Evolutionary conservation across 768 basidiomycete species (phyloP).

Genomic region (Mycena alexandri): DNA sequence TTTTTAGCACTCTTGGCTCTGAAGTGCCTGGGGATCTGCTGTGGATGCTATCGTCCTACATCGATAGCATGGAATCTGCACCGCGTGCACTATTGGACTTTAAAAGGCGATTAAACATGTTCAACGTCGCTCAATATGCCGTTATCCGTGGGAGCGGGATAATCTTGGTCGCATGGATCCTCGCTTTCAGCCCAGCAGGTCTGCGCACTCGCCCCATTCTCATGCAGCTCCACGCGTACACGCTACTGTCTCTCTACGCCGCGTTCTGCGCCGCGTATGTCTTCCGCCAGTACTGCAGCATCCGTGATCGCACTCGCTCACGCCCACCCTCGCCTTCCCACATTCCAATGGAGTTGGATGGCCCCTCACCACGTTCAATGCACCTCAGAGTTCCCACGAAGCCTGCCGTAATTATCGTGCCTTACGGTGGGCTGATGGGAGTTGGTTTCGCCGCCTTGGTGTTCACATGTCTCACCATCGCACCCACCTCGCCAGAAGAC

Average conservation of each 20-base stretch:
- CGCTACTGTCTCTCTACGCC: slow-evolving; percentile 27
- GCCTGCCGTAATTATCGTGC: slow-evolving; percentile 33
- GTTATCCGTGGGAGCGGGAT: slow-evolving; percentile 32
- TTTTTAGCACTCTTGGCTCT: slow-evolving; percentile 36
- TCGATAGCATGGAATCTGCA: slow-evolving; percentile 28
- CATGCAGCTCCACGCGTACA: slow-evolving; percentile 27
- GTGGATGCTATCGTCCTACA: slow-evolving; percentile 40
- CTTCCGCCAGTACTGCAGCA: slow-evolving; percentile 26
- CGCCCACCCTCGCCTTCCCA: slow-evolving; percentile 31
- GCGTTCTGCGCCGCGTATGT: slow-evolving; percentile 34
- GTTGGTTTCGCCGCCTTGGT: slow-evolving; percentile 35
- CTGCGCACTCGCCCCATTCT: slow-evolving; percentile 22
- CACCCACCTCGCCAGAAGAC: slow-evolving; percentile 23
- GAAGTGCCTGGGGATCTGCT: slow-evolving; percentile 38
- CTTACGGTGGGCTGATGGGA: slow-evolving; percentile 38
- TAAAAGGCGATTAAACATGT: slow-evolving; percentile 28
- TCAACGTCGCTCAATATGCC: slow-evolving; percentile 34
- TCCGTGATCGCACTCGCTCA: slow-evolving; percentile 23
- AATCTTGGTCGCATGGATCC: slow-evolving; percentile 18
- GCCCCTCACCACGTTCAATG: slow-evolving; percentile 23
- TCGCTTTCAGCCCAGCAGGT: slow-evolving; percentile 28
- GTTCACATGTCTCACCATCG: slow-evolving; percentile 34
- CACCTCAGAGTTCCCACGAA: slow-evolving; percentile 33
- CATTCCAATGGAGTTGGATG: slow-evolving; percentile 33
- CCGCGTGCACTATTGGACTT: slow-evolving; percentile 23